Conservation (phyloP, 176 grass and related monocot genomes). For the Typha latifolia region DNA sequence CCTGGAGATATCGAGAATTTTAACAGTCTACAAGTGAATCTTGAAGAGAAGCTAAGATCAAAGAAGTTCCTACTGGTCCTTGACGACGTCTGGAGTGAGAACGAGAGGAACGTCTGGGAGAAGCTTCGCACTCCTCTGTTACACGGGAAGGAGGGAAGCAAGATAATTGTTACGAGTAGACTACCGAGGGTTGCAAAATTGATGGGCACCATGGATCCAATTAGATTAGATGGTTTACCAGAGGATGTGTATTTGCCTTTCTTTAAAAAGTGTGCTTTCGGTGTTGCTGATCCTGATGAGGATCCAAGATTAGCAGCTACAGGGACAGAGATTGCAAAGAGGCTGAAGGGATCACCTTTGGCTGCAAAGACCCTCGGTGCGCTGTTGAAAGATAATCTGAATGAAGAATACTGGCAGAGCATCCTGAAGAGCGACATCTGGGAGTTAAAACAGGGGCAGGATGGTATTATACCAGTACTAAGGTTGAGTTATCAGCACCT, state of each 20-base stretch:
- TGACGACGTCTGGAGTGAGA: slow-evolving; percentile 27
- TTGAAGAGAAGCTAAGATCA: neutral
- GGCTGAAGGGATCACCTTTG: no score
- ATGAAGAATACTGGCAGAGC: neutral
- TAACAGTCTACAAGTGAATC: slow-evolving; percentile 7
- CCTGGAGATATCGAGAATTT: slow-evolving; percentile 7
- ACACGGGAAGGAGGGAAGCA: slow-evolving; percentile 10
- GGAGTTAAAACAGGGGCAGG: neutral
- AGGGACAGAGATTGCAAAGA: slow-evolving; percentile 7
- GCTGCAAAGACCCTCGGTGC: no score
- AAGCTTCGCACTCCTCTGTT: neutral
- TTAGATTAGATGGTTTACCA: slow-evolving; percentile 13
- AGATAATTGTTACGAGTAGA: slow-evolving; percentile 19
- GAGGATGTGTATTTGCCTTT: neutral
- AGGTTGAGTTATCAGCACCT: slow-evolving; percentile 23
- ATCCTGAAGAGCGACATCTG: slow-evolving; percentile 14
- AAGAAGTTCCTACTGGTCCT: slow-evolving; percentile 18
- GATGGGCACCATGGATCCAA: neutral
- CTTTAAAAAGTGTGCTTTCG: slow-evolving; percentile 28
- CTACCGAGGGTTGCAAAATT: slow-evolving; percentile 8
- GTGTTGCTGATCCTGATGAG: neutral
- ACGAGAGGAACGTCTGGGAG: neutral
- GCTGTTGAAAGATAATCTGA: no score
- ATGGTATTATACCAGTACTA: slow-evolving; percentile 21
- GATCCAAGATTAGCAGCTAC: slow-evolving; percentile 5